Evolutionary conservation across 768 basidiomycete species (phyloP), one percentile per base, ranked within the genome.

Genomic region (Hortiboletus flavorubellus): DNA sequence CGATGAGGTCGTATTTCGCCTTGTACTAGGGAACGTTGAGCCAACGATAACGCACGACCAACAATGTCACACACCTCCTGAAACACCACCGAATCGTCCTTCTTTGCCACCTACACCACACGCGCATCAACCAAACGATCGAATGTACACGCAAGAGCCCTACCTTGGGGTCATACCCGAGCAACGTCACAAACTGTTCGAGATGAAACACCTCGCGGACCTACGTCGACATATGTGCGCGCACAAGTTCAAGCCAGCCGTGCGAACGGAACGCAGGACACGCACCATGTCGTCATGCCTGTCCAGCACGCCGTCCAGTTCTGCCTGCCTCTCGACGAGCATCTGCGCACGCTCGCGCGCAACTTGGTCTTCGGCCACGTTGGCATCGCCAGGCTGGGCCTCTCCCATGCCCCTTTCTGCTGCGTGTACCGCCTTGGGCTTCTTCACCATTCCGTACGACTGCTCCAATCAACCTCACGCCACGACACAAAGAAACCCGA

Each of bases 201-300:
- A 96, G 78, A 66, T 98, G 94, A 70, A 95, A 98, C 55, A 83
- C 77, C 71, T 98, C 92, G 56, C 94, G 83, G 46, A 96, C 78
- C 87, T 93, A 57, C 40, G 21, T 41, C 14, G 54, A 45, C 26
- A 40, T 51, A 41, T 40, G 46, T 40, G 46, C 39, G 33, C 6
- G 39, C 47, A 21, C 55, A 41, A 46, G 37, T 21, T 26, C 41
- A 18, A 16, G 5, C 30, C 23, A 31, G 29, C 8, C 37, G n/a
- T 16, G 18, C 31, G 16, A 31, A 48, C 49, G 53, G 43, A 52
- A 16, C 33, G 14, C 11, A 29, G 40, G 53, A 50, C 38, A 80
- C 90, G 64, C 68, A 92, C 91, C 72, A 89, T 68, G 62, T 80
- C 78, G 68, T 93, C 91, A 72, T 93, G 91, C 59, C 66, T 76